Base-by-base conservation (phyloP, 164 flowering plant species). In the Warburgia ugandensis region DNA sequence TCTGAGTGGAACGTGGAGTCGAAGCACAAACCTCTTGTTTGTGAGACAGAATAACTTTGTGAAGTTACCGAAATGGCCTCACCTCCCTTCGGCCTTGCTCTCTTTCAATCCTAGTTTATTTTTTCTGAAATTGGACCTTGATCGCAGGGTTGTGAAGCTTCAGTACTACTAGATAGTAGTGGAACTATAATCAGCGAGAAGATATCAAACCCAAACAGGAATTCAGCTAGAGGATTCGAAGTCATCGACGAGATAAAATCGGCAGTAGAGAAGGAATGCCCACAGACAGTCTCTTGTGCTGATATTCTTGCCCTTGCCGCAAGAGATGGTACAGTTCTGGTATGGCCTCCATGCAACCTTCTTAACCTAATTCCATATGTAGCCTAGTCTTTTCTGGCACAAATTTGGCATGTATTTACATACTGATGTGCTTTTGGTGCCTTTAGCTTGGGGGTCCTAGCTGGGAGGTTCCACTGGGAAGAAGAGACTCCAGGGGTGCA, bases 391-490 rank as follows among this genome's bases (percentile, higher is more conserved):
- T 6, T 10, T 7, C 17, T 6, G 12, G 43, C 2, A 10, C 43
- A 39, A 7, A 39, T n/a, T n/a, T n/a, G n/a, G n/a, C n/a, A n/a
- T n/a, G n/a, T n/a, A 39, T 12, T 39, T 2, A 39, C 17, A 10
- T 7, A 39, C 17, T 44, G 27, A 44, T 5, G 5, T 17, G 45
- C 6, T 16, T 23, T n/a, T 14, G 32, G 29, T 47, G 12, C 33
- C 2, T 47, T 28, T 61, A 89, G 99, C 56, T 77, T 55, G 97
- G 96, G 25, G 99, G 99, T 30, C 96, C 91, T 1, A 63, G 61
- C 64, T 92, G 96, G 99, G 87, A 62, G 46, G 99, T 92, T 1
- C 96, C 99, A 55, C 58, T 94, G 32, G 99, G 99, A 57, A 84
- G 99, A 59, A 94, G 89, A 61, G 99, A 94, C 63, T 65, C 97